Conservation (phyloP, 192 early-diverging fungal genomes). For the Chytriomyces sp. region DNA sequence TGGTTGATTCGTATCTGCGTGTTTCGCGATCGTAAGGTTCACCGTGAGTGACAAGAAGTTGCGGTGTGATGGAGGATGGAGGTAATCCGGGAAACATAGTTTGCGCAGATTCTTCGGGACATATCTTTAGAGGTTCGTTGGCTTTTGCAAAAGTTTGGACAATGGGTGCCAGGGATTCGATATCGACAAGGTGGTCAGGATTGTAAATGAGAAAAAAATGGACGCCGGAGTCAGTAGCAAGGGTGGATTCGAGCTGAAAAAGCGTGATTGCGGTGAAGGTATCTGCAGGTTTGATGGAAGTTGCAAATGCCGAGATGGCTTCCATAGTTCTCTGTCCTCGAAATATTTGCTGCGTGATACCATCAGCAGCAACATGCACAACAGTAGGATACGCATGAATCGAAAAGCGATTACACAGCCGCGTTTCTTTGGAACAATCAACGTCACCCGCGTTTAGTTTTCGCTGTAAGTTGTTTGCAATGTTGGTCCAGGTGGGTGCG, state of each 20-base stretch:
- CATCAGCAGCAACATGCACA: constrained; percentile 38
- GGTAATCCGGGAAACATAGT: not conserved
- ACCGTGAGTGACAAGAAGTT: constrained; percentile 8
- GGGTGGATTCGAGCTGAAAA: constrained; percentile 28
- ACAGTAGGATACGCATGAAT: constrained; percentile 88
- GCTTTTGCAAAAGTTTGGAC: not conserved
- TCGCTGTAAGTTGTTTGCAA: constrained; percentile 67
- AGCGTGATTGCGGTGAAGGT: constrained; percentile 42
- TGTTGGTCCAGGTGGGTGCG: constrained; percentile 76
- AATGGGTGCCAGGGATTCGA: not conserved
- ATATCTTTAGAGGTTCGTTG: constrained; percentile 3
- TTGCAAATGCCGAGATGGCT: constrained; percentile 57
- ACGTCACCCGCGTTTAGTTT: constrained; percentile 83
- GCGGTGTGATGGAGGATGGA: not conserved
- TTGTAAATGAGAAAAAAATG: constrained; percentile 48
- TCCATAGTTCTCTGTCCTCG: constrained; percentile 58
- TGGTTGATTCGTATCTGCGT: not conserved
- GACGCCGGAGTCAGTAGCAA: constrained; percentile 27
- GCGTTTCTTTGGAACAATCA: constrained; percentile 75
- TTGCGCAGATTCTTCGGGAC: not conserved
- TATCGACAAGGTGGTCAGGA: not conserved
- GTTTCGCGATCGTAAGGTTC: not conserved
- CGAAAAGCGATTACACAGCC: constrained; percentile 64
- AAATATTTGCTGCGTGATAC: constrained; percentile 44
- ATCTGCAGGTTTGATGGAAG: constrained; percentile 42